A percentile compares a stretch with the other conserved stretches of the same genome.
Conservation (phyloP, 169 alveolate genomes). For the Plasmodium coatneyi region DNA sequence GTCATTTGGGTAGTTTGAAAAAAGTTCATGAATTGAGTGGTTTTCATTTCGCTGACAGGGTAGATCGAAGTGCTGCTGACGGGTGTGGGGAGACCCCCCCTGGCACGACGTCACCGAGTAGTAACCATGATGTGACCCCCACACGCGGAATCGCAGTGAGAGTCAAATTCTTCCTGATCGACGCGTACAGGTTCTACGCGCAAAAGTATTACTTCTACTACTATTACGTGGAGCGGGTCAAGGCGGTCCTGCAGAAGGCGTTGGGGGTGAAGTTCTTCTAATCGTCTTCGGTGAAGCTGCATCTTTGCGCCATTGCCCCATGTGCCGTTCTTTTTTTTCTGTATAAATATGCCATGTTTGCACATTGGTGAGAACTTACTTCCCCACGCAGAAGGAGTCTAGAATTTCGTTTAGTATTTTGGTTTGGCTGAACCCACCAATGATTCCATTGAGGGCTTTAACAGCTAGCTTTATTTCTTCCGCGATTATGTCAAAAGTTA, state of each 20-base stretch:
- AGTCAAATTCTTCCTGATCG: slow-evolving; percentile 1
- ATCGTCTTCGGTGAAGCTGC: not conserved
- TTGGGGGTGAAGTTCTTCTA: not conserved
- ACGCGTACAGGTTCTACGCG: not conserved
- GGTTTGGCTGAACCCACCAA: slow-evolving; percentile 8
- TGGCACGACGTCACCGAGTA: not conserved
- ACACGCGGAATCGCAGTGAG: not conserved
- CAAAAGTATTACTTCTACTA: slow-evolving; percentile 28
- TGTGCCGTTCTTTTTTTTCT: not conserved
- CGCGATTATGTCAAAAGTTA: slow-evolving; percentile 35
- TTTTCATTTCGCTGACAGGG: not conserved
- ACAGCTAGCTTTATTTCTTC: slow-evolving; percentile 49
- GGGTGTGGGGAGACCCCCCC: not conserved
- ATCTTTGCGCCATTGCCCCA: not conserved
- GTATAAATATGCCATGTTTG: no score
- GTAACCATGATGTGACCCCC: not conserved
- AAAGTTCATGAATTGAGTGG: not conserved
- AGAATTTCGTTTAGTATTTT: slow-evolving; percentile 18
- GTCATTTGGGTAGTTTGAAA: not conserved
- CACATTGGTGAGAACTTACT: not conserved
- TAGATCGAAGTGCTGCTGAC: not conserved
- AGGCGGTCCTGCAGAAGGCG: not conserved
- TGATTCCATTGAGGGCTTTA: not conserved
- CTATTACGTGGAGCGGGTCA: slow-evolving; percentile 8
- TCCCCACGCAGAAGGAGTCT: slow-evolving; percentile 37